Evolutionary conservation across 176 grass and related monocot genomes (phyloP).

Genomic region (Guadua angustifolia): DNA sequence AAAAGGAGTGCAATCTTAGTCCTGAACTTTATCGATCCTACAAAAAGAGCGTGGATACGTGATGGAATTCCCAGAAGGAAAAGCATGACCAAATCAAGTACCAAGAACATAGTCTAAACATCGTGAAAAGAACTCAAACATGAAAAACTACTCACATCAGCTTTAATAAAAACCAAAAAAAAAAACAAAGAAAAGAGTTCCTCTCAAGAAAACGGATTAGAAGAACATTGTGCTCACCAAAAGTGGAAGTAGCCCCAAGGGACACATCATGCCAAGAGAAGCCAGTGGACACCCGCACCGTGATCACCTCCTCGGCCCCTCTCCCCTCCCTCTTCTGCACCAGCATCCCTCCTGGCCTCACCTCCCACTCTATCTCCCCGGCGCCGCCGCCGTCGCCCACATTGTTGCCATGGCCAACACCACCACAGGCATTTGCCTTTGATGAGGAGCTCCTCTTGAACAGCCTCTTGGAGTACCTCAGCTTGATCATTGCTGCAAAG

Average conservation of each 20-base stretch:
- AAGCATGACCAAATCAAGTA: not conserved
- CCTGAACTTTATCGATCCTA: slow-evolving; percentile 11
- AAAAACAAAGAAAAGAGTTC: not conserved
- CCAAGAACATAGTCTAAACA: not conserved
- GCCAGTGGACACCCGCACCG: slow-evolving; percentile 76
- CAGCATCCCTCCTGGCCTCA: slow-evolving; percentile 94
- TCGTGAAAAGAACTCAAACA: not conserved
- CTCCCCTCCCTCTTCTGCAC: slow-evolving; percentile 87
- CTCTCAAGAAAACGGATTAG: not conserved
- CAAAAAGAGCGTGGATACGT: not conserved
- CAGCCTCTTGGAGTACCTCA: slow-evolving; percentile 90
- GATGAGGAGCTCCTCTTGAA: slow-evolving; percentile 84
- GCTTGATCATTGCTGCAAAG: slow-evolving; percentile 66
- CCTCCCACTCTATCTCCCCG: slow-evolving; percentile 83
- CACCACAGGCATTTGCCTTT: slow-evolving; percentile 41
- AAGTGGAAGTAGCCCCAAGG: slow-evolving; percentile 78
- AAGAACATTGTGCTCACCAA: slow-evolving; percentile 52
- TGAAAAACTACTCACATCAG: not conserved
- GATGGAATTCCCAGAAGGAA: not conserved
- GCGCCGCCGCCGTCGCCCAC: not conserved
- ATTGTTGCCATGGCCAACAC: slow-evolving; percentile 16
- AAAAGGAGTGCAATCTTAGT: slow-evolving; percentile 8
- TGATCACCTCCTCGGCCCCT: slow-evolving; percentile 59
- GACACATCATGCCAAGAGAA: slow-evolving; percentile 83
- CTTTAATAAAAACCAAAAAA: not conserved